A percentile compares a stretch with the other conserved stretches of the same genome.
phyloP scores from a whole-genome alignment of 495 filamentous ascomycete genomes.

The Aspergillus bridgeri region DNA sequence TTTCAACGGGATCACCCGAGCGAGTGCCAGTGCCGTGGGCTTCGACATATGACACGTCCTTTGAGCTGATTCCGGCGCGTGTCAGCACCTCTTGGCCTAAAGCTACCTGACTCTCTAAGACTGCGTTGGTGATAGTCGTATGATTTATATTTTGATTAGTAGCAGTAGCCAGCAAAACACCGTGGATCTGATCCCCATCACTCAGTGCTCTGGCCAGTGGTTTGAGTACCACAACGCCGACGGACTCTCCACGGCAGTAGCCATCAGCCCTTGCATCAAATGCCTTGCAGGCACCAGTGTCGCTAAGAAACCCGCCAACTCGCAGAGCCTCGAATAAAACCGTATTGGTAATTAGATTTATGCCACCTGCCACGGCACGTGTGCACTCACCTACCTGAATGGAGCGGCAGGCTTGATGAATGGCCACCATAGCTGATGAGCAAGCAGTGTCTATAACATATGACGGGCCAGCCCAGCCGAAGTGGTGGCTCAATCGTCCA shows the following conservation, averaged over 20 bases:
- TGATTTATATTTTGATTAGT: conserved; percentile 25
- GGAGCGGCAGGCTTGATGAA: conserved; percentile 20
- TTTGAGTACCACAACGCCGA: conserved; percentile 62
- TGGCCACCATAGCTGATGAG: conserved; percentile 26
- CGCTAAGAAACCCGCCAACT: conserved; percentile 24
- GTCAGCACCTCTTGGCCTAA: conserved; percentile 15
- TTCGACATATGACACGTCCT: conserved; percentile 16
- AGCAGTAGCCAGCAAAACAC: conserved; percentile 41
- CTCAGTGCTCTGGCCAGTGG: conserved; percentile 53
- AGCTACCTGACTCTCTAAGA: conserved; percentile 22
- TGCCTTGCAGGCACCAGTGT: conserved; percentile 50
- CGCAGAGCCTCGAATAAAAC: conserved; percentile 14
- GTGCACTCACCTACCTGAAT: conserved; percentile 10
- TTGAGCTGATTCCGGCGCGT: conserved; percentile 12
- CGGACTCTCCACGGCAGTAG: conserved; percentile 64
- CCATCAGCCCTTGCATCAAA: conserved; percentile 65
- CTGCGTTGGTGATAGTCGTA: conserved; percentile 29
- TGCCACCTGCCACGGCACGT: conserved; percentile 23
- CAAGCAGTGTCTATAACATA: conserved; percentile 36
- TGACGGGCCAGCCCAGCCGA: conserved; percentile 38
- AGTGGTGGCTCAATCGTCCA: conserved; percentile 34
- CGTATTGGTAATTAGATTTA: conserved; percentile 28
- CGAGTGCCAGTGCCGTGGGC: conserved; percentile 31
- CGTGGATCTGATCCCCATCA: conserved; percentile 59
- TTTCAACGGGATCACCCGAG: conserved; percentile 39